Conservation (phyloP, 345 rosid genomes). For the Syzygium aqueum region DNA sequence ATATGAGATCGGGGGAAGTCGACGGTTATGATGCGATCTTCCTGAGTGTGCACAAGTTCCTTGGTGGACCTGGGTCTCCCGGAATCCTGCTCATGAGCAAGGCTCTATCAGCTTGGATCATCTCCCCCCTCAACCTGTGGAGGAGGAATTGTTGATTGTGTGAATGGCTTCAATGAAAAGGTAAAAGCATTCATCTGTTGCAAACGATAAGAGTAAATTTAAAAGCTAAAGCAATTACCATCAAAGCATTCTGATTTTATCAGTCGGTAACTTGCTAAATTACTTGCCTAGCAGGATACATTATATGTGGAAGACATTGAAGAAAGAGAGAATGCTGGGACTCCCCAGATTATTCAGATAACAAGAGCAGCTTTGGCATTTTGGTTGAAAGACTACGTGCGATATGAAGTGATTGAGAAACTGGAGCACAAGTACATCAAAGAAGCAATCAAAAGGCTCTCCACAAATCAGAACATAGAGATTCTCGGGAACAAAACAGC, state of each 20-base stretch:
- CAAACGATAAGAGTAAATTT: neutral
- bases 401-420: slow-evolving; percentile 17
- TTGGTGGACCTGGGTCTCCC: slow-evolving; percentile 59
- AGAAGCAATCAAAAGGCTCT: slow-evolving; percentile 32
- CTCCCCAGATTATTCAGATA: slow-evolving; percentile 50
- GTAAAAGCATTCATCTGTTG: slow-evolving; percentile 2
- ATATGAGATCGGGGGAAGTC: slow-evolving; percentile 37
- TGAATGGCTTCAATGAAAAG: slow-evolving; percentile 40
- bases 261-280: neutral
- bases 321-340: slow-evolving; percentile 48
- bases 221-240: neutral
- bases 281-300: slow-evolving; percentile 36
- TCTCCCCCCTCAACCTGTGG: slow-evolving; percentile 62
- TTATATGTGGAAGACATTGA: slow-evolving; percentile 26
- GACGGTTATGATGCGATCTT: slow-evolving; percentile 56
- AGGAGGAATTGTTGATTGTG: slow-evolving; percentile 54
- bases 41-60: slow-evolving; percentile 49
- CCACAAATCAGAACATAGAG: slow-evolving; percentile 24
- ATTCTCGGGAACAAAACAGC: slow-evolving; percentile 31
- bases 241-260: neutral
- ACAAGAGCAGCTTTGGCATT: slow-evolving; percentile 44
- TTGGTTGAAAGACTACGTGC: slow-evolving; percentile 45
- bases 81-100: slow-evolving; percentile 45
- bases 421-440: slow-evolving; percentile 23
- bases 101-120: slow-evolving; percentile 26